Evolutionary conservation across 257 asterid species (phyloP).

Genomic region (Handroanthus guayacan): DNA sequence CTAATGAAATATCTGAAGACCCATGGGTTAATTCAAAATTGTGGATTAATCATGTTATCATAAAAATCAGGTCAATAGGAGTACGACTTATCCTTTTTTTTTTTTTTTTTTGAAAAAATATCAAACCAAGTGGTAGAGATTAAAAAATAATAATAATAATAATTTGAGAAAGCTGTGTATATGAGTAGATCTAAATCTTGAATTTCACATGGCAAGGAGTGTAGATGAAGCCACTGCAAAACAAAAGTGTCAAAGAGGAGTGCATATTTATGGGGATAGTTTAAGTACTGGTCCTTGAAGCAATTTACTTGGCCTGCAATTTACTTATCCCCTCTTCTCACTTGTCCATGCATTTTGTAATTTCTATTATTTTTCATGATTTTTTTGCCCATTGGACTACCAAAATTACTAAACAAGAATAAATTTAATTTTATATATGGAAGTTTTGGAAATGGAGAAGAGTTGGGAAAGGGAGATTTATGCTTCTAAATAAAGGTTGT

Average conservation of each 20-base stretch:
- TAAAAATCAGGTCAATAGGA: no score
- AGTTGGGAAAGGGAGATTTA: neutral
- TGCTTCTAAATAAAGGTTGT: neutral
- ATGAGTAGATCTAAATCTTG: conserved; percentile 28
- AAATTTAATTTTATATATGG: neutral
- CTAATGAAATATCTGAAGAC: no score
- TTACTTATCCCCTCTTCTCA: neutral
- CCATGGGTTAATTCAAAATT: no score
- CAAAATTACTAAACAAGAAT: neutral
- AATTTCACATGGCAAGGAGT: conserved; percentile 39
- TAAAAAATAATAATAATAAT: no score
- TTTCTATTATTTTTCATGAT: neutral
- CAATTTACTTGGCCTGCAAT: conserved; percentile 33
- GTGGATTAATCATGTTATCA: no score
- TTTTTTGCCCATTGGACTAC: neutral
- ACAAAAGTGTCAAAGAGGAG: neutral
- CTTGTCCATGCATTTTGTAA: neutral
- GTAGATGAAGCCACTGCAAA: conserved; percentile 34
- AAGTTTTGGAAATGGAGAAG: neutral
- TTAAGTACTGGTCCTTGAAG: conserved; percentile 30
- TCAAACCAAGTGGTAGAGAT: no score
- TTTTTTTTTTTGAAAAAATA: no score
- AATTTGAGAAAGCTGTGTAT: neutral
- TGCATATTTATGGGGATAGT: conserved; percentile 12
- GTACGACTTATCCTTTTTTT: no score